These are phyloP conservation scores for Marasmius fiardii DNA, from an alignment of 1,284 basidiomycete genomes.

Conservation along the genomic window DNA sequence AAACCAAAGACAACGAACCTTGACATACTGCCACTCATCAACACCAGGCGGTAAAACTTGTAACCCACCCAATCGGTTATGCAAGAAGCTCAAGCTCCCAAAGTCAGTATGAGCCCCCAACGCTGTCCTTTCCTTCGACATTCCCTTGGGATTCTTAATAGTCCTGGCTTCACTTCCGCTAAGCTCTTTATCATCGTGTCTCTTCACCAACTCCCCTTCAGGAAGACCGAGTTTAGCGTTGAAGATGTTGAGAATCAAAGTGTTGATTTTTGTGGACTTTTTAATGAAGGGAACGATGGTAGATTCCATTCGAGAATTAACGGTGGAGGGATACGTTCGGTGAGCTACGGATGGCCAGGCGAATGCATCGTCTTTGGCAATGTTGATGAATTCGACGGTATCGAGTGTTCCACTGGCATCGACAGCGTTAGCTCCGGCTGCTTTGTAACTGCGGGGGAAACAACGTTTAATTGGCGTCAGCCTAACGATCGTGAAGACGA, in stretches of 20 bases:
- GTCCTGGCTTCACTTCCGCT: conserved; percentile 62
- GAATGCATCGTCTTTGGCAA: conserved; percentile 64
- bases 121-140: conserved; percentile 29
- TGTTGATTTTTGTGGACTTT: conserved; percentile 55
- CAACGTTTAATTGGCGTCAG: neutral
- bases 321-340: conserved; percentile 52
- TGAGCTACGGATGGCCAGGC: conserved; percentile 49
- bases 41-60: conserved; percentile 65
- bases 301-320: conserved; percentile 46
- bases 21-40: conserved; percentile 67
- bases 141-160: conserved; percentile 46
- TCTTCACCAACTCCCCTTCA: conserved; percentile 38
- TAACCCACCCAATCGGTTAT: conserved; percentile 69
- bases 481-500: neutral
- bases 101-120: conserved; percentile 59
- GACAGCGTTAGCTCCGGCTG: conserved; percentile 56
- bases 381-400: conserved; percentile 63
- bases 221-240: conserved; percentile 56
- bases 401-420: conserved; percentile 59
- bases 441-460: conserved; percentile 52
- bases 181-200: conserved; percentile 44
- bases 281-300: conserved; percentile 52
- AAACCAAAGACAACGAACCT: conserved; percentile 30
- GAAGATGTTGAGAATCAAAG: conserved; percentile 52
- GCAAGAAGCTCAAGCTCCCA: conserved; percentile 53